Evolutionary conservation across 2,329 filamentous ascomycete genomes (phyloP), one percentile per base, ranked within the genome.

Genomic region (Fusarium hainanense): DNA sequence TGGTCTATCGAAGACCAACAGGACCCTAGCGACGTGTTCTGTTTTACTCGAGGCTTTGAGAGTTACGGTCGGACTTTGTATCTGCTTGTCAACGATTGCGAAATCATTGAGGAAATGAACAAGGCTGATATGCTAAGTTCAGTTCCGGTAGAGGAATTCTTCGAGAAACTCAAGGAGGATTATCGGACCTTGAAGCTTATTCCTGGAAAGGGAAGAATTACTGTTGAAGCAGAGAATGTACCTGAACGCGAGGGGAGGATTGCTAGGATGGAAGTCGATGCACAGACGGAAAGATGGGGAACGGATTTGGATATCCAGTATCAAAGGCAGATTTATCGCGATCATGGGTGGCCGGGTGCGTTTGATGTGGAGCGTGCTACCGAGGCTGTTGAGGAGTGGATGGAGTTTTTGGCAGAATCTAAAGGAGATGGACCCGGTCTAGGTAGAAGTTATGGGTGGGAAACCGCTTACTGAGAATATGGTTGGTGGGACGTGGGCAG

Each of bases 281-380:
- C 3, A 0, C 42, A 58, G 16, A 11, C 3, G 11, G 52, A 28
- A 0, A 3, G 4, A 4, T 60, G 27, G 57, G 27, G 32, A 16
- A 60, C 34, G 2, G 18, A 58, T 4, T 7, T 66, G 10, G 63
- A 66, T 16, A 18, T 43, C 2, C 61, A 66, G 23, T 60, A 55
- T 12, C 12, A 47, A 6, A 60, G 61, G 11, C 61, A 66, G 40
- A 23, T 66, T 2, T 66, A 66, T 37, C 34, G 54, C 4, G 48
- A 48, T 7, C 5, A 54, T 11, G 49, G 44, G 1, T 66, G 61
- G 63, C 54, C 54, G 4, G 4, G 13, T 4, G 21, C 42, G 1
- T 49, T 58, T 2, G 4, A 37, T 6, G 9, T 25, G 4, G 14
- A 49, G 11, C 10, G 16, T 10, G 34, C 54, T 21, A 34, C 14